Evolutionary conservation across 2,329 filamentous ascomycete genomes (phyloP).

Genomic region (Tolypocladium inflatum): DNA sequence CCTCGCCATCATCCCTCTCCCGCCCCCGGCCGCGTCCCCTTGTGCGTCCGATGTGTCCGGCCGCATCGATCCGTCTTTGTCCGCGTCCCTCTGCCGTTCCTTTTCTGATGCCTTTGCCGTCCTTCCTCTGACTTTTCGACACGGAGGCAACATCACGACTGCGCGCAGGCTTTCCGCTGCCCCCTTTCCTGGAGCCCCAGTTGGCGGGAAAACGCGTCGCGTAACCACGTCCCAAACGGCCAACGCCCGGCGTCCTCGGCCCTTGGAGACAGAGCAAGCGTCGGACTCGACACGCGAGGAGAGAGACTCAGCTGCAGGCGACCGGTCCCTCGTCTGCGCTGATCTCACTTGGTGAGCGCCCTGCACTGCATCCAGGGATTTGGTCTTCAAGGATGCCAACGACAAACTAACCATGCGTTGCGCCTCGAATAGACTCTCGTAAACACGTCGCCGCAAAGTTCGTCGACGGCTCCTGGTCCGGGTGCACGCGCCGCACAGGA

Average conservation of each 20-base stretch:
- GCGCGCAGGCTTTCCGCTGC: neutral
- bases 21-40: neutral
- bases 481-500: constrained; percentile 50
- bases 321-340: constrained; percentile 50
- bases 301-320: constrained; percentile 52
- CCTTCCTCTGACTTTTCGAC: constrained; percentile 12
- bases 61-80: constrained; percentile 14
- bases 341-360: constrained; percentile 45
- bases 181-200: neutral
- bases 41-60: constrained; percentile 19
- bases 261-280: constrained; percentile 3
- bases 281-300: constrained; percentile 15
- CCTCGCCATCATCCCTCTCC: neutral
- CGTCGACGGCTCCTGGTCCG: constrained; percentile 42
- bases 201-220: constrained; percentile 20
- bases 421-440: constrained; percentile 22
- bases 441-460: constrained; percentile 48
- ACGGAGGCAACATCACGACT: constrained; percentile 6
- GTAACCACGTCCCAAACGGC: constrained; percentile 10
- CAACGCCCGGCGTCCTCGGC: constrained; percentile 3
- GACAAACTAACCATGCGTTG: constrained; percentile 17
- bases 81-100: constrained; percentile 12
- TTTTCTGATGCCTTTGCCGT: constrained; percentile 16
- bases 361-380: neutral
- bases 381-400: constrained; percentile 1